phyloP scores from a whole-genome alignment of 2,329 filamentous ascomycete genomes.

The Phialophora macrospora region DNA sequence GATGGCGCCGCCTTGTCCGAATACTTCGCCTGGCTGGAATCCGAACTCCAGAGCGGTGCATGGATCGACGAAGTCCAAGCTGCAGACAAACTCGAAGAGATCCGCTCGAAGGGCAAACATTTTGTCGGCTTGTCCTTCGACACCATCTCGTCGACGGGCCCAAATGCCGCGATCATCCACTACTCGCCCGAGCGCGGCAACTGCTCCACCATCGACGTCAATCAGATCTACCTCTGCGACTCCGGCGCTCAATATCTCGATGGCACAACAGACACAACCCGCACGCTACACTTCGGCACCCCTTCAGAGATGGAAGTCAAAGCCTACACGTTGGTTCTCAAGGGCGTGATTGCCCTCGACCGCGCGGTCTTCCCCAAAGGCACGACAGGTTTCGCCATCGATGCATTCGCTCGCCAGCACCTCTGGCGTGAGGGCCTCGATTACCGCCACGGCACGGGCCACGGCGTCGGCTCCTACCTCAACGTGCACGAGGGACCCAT shows the following conservation, averaged over 20 bases:
- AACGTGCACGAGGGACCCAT: slow-evolving; percentile 98
- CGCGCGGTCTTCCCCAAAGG: slow-evolving; percentile 89
- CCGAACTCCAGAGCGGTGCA: slow-evolving; percentile 77
- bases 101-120: slow-evolving; percentile 64
- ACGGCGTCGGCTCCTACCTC: slow-evolving; percentile 91
- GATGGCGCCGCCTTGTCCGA: slow-evolving; percentile 89
- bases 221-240: slow-evolving; percentile 89
- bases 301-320: slow-evolving; percentile 83
- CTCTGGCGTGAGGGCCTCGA: slow-evolving; percentile 93
- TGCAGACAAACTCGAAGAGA: slow-evolving; percentile 83
- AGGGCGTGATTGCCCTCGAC: slow-evolving; percentile 90
- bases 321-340: slow-evolving; percentile 91
- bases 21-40: slow-evolving; percentile 96
- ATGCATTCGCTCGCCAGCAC: slow-evolving; percentile 84
- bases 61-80: slow-evolving; percentile 84
- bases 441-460: slow-evolving; percentile 94
- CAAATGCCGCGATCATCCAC: slow-evolving; percentile 93
- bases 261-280: slow-evolving; percentile 93
- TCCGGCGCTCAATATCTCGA: slow-evolving; percentile 96
- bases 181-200: slow-evolving; percentile 85
- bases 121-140: slow-evolving; percentile 93
- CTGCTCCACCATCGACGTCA: slow-evolving; percentile 82
- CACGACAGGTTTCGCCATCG: slow-evolving; percentile 89
- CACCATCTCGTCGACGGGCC: slow-evolving; percentile 92
- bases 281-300: slow-evolving; percentile 87